Conservation (phyloP, 805 yeast species). For the Saccharomycopsis fermentans region DNA sequence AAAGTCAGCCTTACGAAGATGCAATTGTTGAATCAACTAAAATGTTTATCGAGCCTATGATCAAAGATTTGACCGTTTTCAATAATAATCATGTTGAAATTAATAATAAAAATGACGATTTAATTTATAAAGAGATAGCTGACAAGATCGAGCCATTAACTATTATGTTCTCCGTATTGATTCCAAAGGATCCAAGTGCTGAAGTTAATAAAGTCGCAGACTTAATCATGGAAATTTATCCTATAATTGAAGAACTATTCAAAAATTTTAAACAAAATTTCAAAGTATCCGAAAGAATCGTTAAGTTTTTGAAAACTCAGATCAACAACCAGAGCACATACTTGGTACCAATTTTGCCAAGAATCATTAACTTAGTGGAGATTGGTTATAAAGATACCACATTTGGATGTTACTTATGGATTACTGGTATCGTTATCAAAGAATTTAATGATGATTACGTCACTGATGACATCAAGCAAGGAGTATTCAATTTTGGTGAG, state of each 20-base stretch:
- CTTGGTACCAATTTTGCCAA: constrained; percentile 48
- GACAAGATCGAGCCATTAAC: constrained; percentile 66
- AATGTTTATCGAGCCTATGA: constrained; percentile 59
- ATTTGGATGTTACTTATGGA: constrained; percentile 83
- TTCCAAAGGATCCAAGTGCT: constrained; percentile 28
- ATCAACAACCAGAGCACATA: constrained; percentile 52
- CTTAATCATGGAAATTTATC: constrained; percentile 51
- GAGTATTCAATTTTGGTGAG: constrained; percentile 63
- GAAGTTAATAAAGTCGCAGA: constrained; percentile 40
- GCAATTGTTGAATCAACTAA: constrained; percentile 43
- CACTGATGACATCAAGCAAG: constrained; percentile 38
- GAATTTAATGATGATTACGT: constrained; percentile 54
- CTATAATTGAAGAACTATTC: constrained; percentile 40
- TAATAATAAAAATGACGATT: constrained; percentile 19
- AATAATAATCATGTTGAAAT: constrained; percentile 10
- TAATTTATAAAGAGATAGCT: constrained; percentile 40
- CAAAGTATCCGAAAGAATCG: constrained; percentile 62
- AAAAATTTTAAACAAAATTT: constrained; percentile 47
- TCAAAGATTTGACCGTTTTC: constrained; percentile 34
- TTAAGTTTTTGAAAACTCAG: constrained; percentile 57
- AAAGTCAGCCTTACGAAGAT: constrained; percentile 41
- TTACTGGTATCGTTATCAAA: constrained; percentile 69
- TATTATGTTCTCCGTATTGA: constrained; percentile 47
- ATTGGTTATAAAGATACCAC: constrained; percentile 60
- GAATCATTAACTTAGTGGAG: constrained; percentile 56